Conservation (phyloP, 352 stramenopile species). For the Phytopythium vexans region DNA sequence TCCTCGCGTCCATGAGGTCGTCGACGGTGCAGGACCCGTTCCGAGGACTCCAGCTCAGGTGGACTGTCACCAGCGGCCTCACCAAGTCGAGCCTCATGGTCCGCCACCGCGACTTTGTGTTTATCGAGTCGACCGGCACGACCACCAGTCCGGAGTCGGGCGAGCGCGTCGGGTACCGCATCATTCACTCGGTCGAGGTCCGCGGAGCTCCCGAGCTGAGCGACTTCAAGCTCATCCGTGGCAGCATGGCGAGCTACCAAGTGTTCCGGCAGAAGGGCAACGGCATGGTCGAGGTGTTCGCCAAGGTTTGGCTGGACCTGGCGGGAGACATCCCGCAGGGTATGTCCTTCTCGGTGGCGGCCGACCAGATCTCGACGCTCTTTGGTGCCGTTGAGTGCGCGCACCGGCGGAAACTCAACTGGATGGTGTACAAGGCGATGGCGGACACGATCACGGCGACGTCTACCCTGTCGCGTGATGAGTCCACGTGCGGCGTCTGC, state of each 20-base stretch:
- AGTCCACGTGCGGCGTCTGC: slow-evolving; percentile 17
- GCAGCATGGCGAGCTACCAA: slow-evolving; percentile 23
- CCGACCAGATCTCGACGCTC: slow-evolving; percentile 12
- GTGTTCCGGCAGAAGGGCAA: slow-evolving; percentile 29
- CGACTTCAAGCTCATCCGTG: slow-evolving; percentile 24
- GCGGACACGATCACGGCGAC: slow-evolving; percentile 6
- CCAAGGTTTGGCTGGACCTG: slow-evolving; percentile 24
- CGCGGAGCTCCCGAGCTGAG: slow-evolving; percentile 24
- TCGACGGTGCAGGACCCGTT: slow-evolving; percentile 21
- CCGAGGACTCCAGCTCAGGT: slow-evolving; percentile 23
- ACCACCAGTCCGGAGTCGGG: slow-evolving; percentile 17
- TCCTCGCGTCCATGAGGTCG: slow-evolving; percentile 14
- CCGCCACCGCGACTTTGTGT: slow-evolving; percentile 42
- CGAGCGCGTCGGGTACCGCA: slow-evolving; percentile 38
- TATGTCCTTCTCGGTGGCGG: slow-evolving; percentile 12
- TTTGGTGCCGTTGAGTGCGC: slow-evolving; percentile 16
- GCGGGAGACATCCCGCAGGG: slow-evolving; percentile 12
- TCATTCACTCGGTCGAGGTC: slow-evolving; percentile 45
- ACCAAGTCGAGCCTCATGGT: slow-evolving; percentile 22
- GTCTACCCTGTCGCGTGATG: slow-evolving; percentile 1
- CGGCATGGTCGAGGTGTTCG: slow-evolving; percentile 26
- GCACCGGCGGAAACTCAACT: slow-evolving; percentile 28
- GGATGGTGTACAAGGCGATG: slow-evolving; percentile 16
- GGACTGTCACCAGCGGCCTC: slow-evolving; percentile 16
- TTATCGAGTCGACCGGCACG: slow-evolving; percentile 32